These are phyloP conservation scores for Moricandia moricandioides DNA, from an alignment of 345 rosid species.

Conservation along the genomic window DNA sequence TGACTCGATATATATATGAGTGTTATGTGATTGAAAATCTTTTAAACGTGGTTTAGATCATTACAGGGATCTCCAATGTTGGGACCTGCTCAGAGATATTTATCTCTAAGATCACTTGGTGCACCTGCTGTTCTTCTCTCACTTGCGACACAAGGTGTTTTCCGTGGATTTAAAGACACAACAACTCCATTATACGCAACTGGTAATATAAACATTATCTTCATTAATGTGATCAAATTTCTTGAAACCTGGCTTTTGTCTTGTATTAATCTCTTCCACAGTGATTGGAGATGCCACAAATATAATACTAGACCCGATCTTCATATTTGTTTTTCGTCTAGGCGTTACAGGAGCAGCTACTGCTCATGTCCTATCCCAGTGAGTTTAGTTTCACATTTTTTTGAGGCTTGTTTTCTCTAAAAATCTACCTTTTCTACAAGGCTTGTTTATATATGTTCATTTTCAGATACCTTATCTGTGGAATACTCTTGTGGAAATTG, in stretches of 20 bases:
- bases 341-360: constrained; percentile 91
- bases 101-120: constrained; percentile 81
- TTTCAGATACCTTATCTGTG: constrained; percentile 73
- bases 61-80: constrained; percentile 82
- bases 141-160: constrained; percentile 81
- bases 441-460: constrained; percentile 7
- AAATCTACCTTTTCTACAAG: too few relatives aligned
- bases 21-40: not conserved
- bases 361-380: constrained; percentile 95
- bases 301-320: constrained; percentile 73
- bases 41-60: not conserved
- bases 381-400: constrained; percentile 35
- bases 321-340: constrained; percentile 61
- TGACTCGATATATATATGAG: constrained; percentile 18
- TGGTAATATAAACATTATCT: constrained; percentile 41
- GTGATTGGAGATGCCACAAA: constrained; percentile 88
- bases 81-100: constrained; percentile 66
- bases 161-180: constrained; percentile 90
- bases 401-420: not conserved
- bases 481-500: constrained; percentile 75
- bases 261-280: constrained; percentile 19
- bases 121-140: constrained; percentile 94
- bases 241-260: constrained; percentile 1
- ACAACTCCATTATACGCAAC: constrained; percentile 78
- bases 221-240: not conserved